Base-by-base conservation (phyloP, 768 basidiomycete genomes). In the Naganishia vishniacii region DNA sequence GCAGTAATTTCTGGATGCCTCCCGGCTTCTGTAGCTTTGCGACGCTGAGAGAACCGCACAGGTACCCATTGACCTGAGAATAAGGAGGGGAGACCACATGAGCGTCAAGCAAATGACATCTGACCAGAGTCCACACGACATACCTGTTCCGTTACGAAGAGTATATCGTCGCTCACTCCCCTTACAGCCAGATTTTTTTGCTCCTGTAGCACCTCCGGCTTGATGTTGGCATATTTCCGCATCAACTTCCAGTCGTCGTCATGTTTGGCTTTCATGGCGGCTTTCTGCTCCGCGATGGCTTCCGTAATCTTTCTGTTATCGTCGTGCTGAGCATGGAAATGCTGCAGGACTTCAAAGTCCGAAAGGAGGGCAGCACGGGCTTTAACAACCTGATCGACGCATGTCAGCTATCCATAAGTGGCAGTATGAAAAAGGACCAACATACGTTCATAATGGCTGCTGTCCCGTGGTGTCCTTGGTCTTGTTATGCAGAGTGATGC, bases 81-180 rank as follows among this genome's bases (percentile, higher is more conserved):
- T 29, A 48, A 28, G 28, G 48, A 37, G 8, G 34, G 15, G 7
- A 15, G 7, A 7, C 8, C 15, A 37, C 7, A 15, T 37, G 34
- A 37, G 15, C 15, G 28, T 34, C 7, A 20, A 29, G 13, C 8
- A 6, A 9, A 11, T 18, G 28, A 48, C 3, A 48, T 4, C 16
- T 31, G 18, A 23, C 9, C 29, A 48, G 26, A 53, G 45, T 5
- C 25, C 7, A 31, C 2, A 42, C 56, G 26, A 71, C 80, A 65
- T 72, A 88, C 88, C 82, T 92, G 88, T 58, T 92, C 85, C 74
- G 91, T 88, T 44, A 92, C 81, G 16, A 91, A 92, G 67, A 90
- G 81, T 65, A 93, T 70, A 72, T 92, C 91, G 73, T 91, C 86
- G 63, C 84, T 84, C 49, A 88, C 81, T 44, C 88, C 87, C 20